Evolutionary conservation across 257 asterid genomes (phyloP), one percentile per base, ranked within the genome.

Genomic region (Nicotiana undulata): DNA sequence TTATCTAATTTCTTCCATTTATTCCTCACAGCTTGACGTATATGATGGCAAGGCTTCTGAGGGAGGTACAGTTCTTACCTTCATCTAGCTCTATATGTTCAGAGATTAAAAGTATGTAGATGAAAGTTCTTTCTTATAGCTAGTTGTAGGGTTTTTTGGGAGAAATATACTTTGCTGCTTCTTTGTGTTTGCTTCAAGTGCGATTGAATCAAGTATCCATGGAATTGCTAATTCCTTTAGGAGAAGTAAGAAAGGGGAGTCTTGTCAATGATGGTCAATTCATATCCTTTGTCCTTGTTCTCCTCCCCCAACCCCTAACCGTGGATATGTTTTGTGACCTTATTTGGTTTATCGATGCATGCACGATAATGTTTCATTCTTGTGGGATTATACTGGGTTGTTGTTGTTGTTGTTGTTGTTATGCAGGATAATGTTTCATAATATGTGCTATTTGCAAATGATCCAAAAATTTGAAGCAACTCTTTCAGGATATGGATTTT

Each of bases 1-100:
- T 60, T 24, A 9, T 80, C 86, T 85, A 83, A 87, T 79, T 24
- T 87, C 80, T 81, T 75, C 56, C 44, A 34, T 66, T 85, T 76
- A 78, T 49, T 79, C 59, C 81, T 82, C 79, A 58, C 96, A 95
- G 98, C 92, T 93, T 75, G 98, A 95, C 68, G 91, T 95, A 55
- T 85, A 91, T 79, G 97, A 95, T 80, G 99, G 97, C 83, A 92
- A 95, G 86, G 91, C 84, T 86, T 77, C 93, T 52, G 87, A 74
- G 60, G 96, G 89, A 95, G 99, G 99, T 95, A 92, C 78, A 51
- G 63, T 12, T 67, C 76, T 17, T 63, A 66, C 26, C 11, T 44
- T 17, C 22, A 59, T 59, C 24, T 37, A 59, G 58, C 31, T 77
- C 29, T 37, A 16, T 77, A 31, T 18, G 81, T 31, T 55, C 40